Base-by-base conservation (phyloP, 805 yeast genomes). In the Schwanniomyces polymorphus region DNA sequence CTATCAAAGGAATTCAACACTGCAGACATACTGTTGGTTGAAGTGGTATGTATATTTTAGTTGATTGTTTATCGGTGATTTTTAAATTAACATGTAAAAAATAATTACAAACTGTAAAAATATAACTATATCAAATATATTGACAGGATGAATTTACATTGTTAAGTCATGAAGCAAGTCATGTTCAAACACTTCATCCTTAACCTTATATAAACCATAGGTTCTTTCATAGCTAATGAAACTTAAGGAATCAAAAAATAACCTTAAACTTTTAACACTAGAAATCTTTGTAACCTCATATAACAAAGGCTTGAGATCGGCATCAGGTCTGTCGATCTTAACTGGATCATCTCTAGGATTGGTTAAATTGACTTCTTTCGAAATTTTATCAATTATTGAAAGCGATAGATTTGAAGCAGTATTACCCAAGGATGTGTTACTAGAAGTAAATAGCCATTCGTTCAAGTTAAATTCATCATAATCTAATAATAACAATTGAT, bases 401-500 rank as follows among this genome's bases (percentile, higher is more conserved):
- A 51, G 16, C 8, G 35, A 16, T 2, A 8, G 44, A 4, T 47
- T 48, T 4, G 55, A 41, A 9, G 54, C 45, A 14, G 75, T 73
- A 55, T 73, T 76, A 27, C 79, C 74, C 16, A 85, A 82, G 49
- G 82, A 85, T 14, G 82, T 74, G 14, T 80, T 82, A 55, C 86
- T 89, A 25, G 84, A 76, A 9, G 92, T 79, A 59, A 90, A 94
- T 1, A 94, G 70, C 98, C 98, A 92, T 57, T 90, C 94, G 51
- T 80, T 60, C 64, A 81, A 59, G 65, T 84, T 85, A 72, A 92
- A 76, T 48, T 90, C 96, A 60, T 91, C 97, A 37, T 77, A 76
- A 31, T 83, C 81, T 47, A 91, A 55, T 1, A 86, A 72, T 17
- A 92, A 62, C 18, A 91, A 63, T 27, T 87, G 76, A 60, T 92